Conservation (phyloP, 164 flowering plant genomes). For the Hamamelis virginiana region DNA sequence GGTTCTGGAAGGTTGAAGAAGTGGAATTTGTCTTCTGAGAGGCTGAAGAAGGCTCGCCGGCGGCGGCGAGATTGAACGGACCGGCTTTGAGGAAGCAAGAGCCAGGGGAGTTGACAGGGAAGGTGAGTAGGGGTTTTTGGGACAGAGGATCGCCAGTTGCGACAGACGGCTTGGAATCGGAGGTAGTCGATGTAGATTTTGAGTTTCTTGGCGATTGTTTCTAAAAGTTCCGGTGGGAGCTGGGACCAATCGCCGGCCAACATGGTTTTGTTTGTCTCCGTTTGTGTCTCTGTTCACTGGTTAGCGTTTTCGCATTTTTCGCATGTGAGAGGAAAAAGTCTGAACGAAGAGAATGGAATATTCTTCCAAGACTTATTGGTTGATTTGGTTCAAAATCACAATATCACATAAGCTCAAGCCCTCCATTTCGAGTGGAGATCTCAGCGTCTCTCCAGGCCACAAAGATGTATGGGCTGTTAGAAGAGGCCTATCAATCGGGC, state of each 20-base stretch:
- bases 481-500: no score
- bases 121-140: conserved; percentile 37
- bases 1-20: conserved; percentile 38
- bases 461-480: no score
- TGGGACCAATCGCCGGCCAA: conserved; percentile 48
- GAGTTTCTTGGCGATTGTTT: conserved; percentile 31
- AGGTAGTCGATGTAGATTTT: conserved; percentile 42
- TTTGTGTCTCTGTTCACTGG: neutral
- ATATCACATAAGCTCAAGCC: no score
- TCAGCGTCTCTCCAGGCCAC: no score
- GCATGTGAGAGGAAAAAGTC: no score
- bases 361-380: no score
- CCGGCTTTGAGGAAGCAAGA: conserved; percentile 37
- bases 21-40: conserved; percentile 34
- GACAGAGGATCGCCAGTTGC: conserved; percentile 30
- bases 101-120: conserved; percentile 59
- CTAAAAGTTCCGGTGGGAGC: conserved; percentile 45
- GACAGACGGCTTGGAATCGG: conserved; percentile 48
- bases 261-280: conserved; percentile 7
- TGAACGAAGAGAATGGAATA: no score
- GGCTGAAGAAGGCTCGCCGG: conserved; percentile 33
- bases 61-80: conserved; percentile 9
- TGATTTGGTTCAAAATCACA: no score
- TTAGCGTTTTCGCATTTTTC: no score
- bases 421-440: no score